Base-by-base conservation (phyloP, 139 green algal species). In the Tetraselmis striata region DNA sequence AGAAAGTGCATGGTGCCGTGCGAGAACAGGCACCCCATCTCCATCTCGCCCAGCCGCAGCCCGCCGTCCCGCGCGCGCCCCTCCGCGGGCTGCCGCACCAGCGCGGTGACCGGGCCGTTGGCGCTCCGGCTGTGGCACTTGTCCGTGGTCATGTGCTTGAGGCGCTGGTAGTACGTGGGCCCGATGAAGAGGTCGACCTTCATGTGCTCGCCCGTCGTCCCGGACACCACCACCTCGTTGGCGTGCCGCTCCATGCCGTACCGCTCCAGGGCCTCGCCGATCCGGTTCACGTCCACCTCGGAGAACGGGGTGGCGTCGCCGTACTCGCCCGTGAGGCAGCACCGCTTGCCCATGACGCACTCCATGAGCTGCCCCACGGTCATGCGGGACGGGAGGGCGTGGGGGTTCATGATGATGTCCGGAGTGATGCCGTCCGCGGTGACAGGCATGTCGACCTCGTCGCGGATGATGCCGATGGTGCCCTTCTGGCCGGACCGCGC, bases 101-200 rank as follows among this genome's bases (percentile, higher is more conserved):
- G 91, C 67, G 98, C 96, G 87, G 98, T 93, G 28, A 95, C 90
- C n/a, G 95, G 94, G 0, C 94, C 94, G n/a, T n/a, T n/a, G n/a
- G 92, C 87, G 31, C 89, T 93, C 11, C 94, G 87, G 5, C 87
- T 93, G 90, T 99, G 96, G 83, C 98, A 98, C 87, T 99, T 98
- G 88, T 99, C 96, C 86, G 99, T 95, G 77, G 97, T 94, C 97
- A 99, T 99, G 85, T 99, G 97, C 94, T 99, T 99, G 23, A 99
- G 91, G 26, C 97, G 93, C 93, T 99, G 97, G 90, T 99, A 99
- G 92, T 99, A 99, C 58, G 97, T 99, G 67, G 97, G 97, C 79
- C 96, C 96, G 31, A 99, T 90, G 92, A 99, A 99, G 82, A 99
- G 93, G 80, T 93, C 90, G 32, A 67, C 45, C 59, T 30, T 1